Percentiles rank a stretch among this genome's conserved stretches.
phyloP scores from a whole-genome alignment of 345 rosid genomes.

The Aquilaria sinensis region DNA sequence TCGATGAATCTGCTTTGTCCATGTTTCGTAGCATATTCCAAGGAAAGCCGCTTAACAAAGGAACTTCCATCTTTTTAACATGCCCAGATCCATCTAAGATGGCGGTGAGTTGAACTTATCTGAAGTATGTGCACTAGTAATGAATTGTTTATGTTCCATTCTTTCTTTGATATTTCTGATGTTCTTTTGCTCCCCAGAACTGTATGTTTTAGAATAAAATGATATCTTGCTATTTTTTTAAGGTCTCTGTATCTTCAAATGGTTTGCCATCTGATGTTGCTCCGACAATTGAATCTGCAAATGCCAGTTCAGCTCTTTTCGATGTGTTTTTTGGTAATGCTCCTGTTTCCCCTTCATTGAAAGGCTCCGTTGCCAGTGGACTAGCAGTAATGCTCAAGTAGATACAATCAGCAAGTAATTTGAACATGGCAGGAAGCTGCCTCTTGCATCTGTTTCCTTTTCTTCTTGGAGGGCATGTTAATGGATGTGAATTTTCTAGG shows the following conservation, averaged over 20 bases:
- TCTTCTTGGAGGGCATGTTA: no score
- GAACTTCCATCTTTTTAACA: conserved; percentile 64
- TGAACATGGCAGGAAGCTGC: no score
- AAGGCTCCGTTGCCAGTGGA: conserved; percentile 52
- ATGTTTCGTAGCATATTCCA: conserved; percentile 60
- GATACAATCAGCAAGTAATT: conserved; percentile 11
- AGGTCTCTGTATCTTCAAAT: conserved; percentile 59
- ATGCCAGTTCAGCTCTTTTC: conserved; percentile 54
- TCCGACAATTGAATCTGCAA: conserved; percentile 56
- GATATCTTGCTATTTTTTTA: conserved; percentile 11
- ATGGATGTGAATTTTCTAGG: no score
- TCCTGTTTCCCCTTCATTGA: conserved; percentile 79
- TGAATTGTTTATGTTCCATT: not conserved
- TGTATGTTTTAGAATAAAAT: no score
- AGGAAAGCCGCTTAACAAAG: conserved; percentile 63
- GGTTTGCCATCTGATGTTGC: conserved; percentile 46
- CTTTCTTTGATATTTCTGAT: not conserved
- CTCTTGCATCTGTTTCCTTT: no score
- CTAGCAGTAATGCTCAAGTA: conserved; percentile 38
- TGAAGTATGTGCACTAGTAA: not conserved
- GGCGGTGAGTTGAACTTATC: conserved; percentile 45
- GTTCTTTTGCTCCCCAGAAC: no score
- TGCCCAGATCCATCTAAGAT: conserved; percentile 64
- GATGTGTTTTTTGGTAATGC: conserved; percentile 73
- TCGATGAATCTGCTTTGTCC: conserved; percentile 58